Evolutionary conservation across 805 yeast species (phyloP), one percentile per base, ranked within the genome.

Genomic region (Kurtzmaniella fragi): DNA sequence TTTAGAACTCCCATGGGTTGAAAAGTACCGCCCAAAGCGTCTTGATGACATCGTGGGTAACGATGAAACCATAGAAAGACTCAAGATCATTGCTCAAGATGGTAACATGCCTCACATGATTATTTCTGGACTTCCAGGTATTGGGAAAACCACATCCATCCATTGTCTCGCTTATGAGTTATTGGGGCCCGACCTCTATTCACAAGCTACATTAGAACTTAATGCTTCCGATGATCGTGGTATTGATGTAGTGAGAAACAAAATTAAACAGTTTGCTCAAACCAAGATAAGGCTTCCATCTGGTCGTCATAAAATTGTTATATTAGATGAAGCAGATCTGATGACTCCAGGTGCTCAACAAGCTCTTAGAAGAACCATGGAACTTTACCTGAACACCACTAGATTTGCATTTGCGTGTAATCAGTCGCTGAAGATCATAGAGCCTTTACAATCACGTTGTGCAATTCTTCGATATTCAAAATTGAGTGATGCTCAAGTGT

Each of bases 341-440:
- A 89, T 89, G 97, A 89, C 97, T 0, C 88, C 95, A 0, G 96
- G 95, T 29, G 96, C 97, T 2, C 97, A 89, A 59, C 95, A 87
- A 58, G 97, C 97, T 0, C 66, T 90, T 51, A 75, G 97, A 61
- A 75, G 97, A 56, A 89, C 96, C 1, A 89, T 89, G 98, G 98
- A 90, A 56, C 74, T 91, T 25, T 91, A 87, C 55, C 84, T 97
- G n/a, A 84, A 84, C 57, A 84, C 97, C 4, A 93, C 99, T 6
- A 75, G 99, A 52, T 93, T 93, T 68, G 97, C 96, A n/a, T 93
- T 93, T 67, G 97, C 98, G 0, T 93, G 99, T 66, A 93, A 93
- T 59, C 95, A 86, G 59, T 82, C 93, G 15, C 84, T 80, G 61
- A 93, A 93, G 61, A 91, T 93, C 61, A 93, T 93, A 49, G 99